Evolutionary conservation across 169 alveolate genomes (phyloP).

Genomic region (Cryptosporidium felis): DNA sequence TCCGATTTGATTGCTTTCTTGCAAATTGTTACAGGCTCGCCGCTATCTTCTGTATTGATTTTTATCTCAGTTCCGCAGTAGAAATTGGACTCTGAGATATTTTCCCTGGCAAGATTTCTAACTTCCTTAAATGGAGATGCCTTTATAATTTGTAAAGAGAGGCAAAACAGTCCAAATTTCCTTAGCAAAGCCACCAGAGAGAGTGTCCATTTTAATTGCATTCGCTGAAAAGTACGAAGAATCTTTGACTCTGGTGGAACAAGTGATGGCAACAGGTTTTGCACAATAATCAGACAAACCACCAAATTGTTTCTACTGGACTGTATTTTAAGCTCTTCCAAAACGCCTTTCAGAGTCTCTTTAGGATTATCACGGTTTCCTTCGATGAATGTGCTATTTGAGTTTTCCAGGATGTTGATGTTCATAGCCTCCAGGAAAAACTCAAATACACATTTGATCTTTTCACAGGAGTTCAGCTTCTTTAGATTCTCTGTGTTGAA

Average conservation of each 20-base stretch:
- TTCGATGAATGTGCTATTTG: neutral
- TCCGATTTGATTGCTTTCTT: neutral
- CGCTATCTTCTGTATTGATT: neutral
- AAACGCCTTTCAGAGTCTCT: neutral
- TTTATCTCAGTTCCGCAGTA: constrained; percentile 27
- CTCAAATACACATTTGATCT: constrained; percentile 15
- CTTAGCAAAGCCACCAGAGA: neutral
- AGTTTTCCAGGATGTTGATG: neutral
- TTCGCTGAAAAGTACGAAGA: neutral
- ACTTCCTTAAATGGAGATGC: constrained; percentile 15
- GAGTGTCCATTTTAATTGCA: constrained; percentile 8
- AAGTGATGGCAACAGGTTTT: neutral
- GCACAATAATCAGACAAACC: constrained; percentile 7
- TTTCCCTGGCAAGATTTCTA: constrained; percentile 29
- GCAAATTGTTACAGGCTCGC: neutral
- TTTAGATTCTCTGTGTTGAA: neutral
- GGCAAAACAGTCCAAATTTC: constrained; percentile 8
- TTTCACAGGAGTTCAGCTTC: neutral
- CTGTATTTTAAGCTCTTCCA: neutral
- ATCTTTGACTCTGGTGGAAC: constrained; percentile 16
- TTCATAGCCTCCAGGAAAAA: constrained; percentile 5
- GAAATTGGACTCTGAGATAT: constrained; percentile 43
- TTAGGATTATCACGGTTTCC: too few relatives aligned
- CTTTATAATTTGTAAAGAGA: constrained; percentile 44
- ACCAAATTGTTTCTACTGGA: constrained; percentile 17